phyloP scores from a whole-genome alignment of 2,329 filamentous ascomycete species.

The Fusarium sp. region DNA sequence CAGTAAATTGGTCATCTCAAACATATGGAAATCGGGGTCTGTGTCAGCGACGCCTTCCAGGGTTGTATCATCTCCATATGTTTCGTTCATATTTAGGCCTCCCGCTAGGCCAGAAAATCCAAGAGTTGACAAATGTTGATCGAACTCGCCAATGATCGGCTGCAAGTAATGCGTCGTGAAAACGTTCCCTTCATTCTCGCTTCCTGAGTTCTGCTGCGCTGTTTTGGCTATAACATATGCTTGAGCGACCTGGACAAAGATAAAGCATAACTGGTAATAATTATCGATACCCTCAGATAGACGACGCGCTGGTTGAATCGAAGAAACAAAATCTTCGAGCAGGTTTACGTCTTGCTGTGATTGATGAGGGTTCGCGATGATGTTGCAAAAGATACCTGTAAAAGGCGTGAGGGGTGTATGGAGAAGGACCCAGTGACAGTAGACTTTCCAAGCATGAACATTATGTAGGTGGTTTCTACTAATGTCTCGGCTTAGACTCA shows the following conservation, averaged over 20 bases:
- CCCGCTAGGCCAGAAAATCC: not conserved
- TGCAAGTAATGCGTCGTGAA: not conserved
- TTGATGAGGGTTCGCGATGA: not conserved
- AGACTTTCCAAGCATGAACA: too few relatives aligned
- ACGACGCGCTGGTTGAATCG: not conserved
- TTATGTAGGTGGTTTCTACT: too few relatives aligned
- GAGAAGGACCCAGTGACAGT: too few relatives aligned
- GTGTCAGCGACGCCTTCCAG: too few relatives aligned
- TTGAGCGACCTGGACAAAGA: not conserved
- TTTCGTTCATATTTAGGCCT: too few relatives aligned
- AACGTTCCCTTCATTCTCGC: not conserved
- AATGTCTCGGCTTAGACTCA: too few relatives aligned
- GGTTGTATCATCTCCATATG: too few relatives aligned
- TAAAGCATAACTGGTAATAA: not conserved
- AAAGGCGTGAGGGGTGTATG: too few relatives aligned
- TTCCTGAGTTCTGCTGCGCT: not conserved
- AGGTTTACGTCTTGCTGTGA: not conserved
- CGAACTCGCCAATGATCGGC: not conserved
- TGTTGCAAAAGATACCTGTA: too few relatives aligned
- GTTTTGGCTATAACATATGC: not conserved
- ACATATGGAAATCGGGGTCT: too few relatives aligned
- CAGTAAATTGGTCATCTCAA: too few relatives aligned
- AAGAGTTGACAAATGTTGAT: not conserved
- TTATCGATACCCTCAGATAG: not conserved
- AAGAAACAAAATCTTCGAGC: too few relatives aligned